Percentiles rank a stretch among this genome's conserved stretches.
Evolutionary conservation across 495 filamentous ascomycete genomes (phyloP).

Genomic region (Penicillium mononematosum): DNA sequence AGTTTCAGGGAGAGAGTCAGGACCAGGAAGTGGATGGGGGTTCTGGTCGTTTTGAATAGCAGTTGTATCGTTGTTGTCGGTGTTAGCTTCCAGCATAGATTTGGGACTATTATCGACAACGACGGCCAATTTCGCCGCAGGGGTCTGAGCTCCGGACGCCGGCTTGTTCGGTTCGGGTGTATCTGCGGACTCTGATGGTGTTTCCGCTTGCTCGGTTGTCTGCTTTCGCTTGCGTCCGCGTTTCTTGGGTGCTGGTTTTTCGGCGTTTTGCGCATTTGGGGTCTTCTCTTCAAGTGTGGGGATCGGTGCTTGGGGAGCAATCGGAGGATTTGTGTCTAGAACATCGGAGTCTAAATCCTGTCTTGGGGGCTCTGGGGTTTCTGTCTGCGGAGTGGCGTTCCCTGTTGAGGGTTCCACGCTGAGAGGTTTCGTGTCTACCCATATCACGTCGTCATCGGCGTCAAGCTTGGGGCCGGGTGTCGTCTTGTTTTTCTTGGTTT

Average conservation of each 20-base stretch:
- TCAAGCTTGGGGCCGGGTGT: slow-evolving; percentile 31
- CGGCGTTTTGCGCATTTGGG: slow-evolving; percentile 3
- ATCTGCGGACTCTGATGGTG: background rate
- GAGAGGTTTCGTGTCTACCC: slow-evolving; percentile 36
- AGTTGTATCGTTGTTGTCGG: background rate
- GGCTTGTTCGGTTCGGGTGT: background rate
- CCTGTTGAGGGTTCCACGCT: background rate
- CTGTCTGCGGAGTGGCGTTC: slow-evolving; percentile 2
- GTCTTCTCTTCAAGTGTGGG: slow-evolving; percentile 3
- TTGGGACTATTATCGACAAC: slow-evolving; percentile 5
- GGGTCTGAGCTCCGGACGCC: background rate
- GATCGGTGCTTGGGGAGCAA: background rate
- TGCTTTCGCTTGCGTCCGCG: slow-evolving; percentile 49
- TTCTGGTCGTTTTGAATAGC: background rate
- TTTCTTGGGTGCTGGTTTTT: slow-evolving; percentile 37
- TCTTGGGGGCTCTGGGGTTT: background rate
- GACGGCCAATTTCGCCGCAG: background rate
- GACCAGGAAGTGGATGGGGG: background rate
- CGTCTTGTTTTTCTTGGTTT: slow-evolving; percentile 41
- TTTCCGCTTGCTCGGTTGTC: slow-evolving; percentile 23
- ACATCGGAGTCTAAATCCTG: background rate
- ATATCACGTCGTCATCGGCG: slow-evolving; percentile 38
- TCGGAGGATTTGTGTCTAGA: background rate
- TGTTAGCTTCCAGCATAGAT: background rate
- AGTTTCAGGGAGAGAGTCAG: background rate